Base-by-base conservation (phyloP, 2,329 filamentous ascomycete species). In the Penicillium decumbens region DNA sequence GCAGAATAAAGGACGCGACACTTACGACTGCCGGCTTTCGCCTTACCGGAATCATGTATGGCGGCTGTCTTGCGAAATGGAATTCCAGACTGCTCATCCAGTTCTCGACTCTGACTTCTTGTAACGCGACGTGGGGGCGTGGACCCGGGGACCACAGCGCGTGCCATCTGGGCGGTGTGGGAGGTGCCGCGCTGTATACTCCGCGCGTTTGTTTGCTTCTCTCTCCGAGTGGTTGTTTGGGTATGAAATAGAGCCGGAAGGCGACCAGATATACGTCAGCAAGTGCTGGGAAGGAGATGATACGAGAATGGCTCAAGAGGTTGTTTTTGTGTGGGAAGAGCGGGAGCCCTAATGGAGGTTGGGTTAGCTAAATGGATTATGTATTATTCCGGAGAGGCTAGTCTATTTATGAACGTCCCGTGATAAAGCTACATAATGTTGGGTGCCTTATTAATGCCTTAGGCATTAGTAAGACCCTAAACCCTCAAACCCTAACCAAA, bases 81-180 rank as follows among this genome's bases (percentile, higher is more conserved):
- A 45, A 48, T 39, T 33, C 41, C 47, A 25, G 38, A 32, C 41
- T 23, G 35, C 40, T 44, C 43, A 6, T 51, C 42, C 35, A 64
- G 50, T 33, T 73, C 67, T 18, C 65, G 64, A 55, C 71, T 74
- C 45, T 63, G 65, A 45, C 71, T 74, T 45, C 72, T 63, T 6
- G 70, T 71, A 20, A 65, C 55, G 42, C 71, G 60, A 15, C 44
- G 49, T 15, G 20, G 50, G 15, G 50, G 46, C 12, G 41, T 40
- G 32, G 39, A 15, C 23, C 39, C 27, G 23, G 38, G 38, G 6
- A 27, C 38, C 23, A 33, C 45, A 8, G 30, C 35, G 33, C 39
- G 51, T 27, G 49, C 35, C 54, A 56, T 56, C 35, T 33, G 37
- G 53, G 53, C 55, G 50, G 53, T 53, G 46, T 30, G 35, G 23